Evolutionary conservation across 768 basidiomycete genomes (phyloP).

Genomic region (Leccinum sublutescens): DNA sequence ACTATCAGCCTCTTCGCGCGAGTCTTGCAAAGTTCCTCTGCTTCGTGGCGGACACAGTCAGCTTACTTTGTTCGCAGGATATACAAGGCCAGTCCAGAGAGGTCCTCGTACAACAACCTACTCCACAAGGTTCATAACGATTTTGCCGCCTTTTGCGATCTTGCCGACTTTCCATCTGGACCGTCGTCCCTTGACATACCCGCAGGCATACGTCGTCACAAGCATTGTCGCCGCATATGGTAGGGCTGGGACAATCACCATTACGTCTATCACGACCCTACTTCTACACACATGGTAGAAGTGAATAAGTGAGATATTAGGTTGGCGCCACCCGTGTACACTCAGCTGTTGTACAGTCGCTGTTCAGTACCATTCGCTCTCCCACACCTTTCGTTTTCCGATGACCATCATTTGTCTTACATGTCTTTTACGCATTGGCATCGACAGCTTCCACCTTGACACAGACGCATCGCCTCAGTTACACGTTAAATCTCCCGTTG

Average conservation of each 20-base stretch:
- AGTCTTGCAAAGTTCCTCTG: not conserved
- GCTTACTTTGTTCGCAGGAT: conserved; percentile 43
- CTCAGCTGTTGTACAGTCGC: conserved; percentile 23
- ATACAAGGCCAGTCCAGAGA: conserved; percentile 62
- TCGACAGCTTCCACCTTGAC: conserved; percentile 12
- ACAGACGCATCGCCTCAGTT: conserved; percentile 6
- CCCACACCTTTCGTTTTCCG: conserved; percentile 16
- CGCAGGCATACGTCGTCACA: conserved; percentile 3
- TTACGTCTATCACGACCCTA: conserved; percentile 4
- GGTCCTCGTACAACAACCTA: conserved; percentile 66
- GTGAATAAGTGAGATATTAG: conserved; percentile 12
- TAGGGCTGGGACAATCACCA: conserved; percentile 1
- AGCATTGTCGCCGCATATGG: conserved; percentile 5
- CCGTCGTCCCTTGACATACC: conserved; percentile 10
- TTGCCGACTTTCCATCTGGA: conserved; percentile 8
- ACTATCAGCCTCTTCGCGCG: not conserved
- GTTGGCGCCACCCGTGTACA: conserved; percentile 18
- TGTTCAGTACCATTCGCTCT: conserved; percentile 18
- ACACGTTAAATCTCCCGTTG: conserved; percentile 14
- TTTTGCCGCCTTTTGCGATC: conserved; percentile 1
- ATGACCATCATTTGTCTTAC: conserved; percentile 24
- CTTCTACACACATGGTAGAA: conserved; percentile 14
- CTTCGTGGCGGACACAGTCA: not conserved
- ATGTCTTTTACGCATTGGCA: conserved; percentile 21
- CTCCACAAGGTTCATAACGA: conserved; percentile 61